Base-by-base conservation (phyloP, 2,329 filamentous ascomycete genomes). In the Epichloe sylvatica region DNA sequence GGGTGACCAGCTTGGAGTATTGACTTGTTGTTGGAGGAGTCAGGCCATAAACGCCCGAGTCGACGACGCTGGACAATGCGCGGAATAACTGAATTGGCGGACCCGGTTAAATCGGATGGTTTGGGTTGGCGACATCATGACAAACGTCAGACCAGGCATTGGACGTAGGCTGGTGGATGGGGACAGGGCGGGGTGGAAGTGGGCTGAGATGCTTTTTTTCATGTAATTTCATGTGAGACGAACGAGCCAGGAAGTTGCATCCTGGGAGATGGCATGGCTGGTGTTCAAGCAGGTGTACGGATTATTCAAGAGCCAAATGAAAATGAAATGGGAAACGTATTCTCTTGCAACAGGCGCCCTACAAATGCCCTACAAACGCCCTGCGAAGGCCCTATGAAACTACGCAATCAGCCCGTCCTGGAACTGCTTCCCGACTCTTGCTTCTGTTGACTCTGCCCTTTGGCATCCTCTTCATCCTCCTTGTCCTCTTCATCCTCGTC, bases 401-500 rank as follows among this genome's bases (percentile, higher is more conserved):
- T n/a, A 30, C 12, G 25, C 12, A 33, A 15, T 23, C 15, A 21
- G 5, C 19, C 37, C 25, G 17, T 47, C 39, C 13, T 23, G 36
- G 46, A 23, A 8, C 23, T 47, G n/a, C 13, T 12, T 5, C 23
- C 21, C 34, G 17, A 35, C 19, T 25, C 36, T 33, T 48, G 13
- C 42, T 59, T 52, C 23, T 56, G 52, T 46, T 62, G 59, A 21
- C 64, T 57, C 44, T 38, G 8, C 7, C 11, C 13, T 9, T 38
- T 7, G 17, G 15, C 5, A 7, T 17, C 3, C 6, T 67, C 64
- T 23, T 64, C 55, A 8, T 64, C 58, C 6, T 65, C 59, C 0
- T 67, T 61, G 5, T 67, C 60, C n/a, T 69, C 65, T 7, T 65
- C 62, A 7, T 65, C 63, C 2, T 66, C 65, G 6, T 66, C 64